phyloP scores from a whole-genome alignment of 208 protist species.

The Polymyxa betae region DNA sequence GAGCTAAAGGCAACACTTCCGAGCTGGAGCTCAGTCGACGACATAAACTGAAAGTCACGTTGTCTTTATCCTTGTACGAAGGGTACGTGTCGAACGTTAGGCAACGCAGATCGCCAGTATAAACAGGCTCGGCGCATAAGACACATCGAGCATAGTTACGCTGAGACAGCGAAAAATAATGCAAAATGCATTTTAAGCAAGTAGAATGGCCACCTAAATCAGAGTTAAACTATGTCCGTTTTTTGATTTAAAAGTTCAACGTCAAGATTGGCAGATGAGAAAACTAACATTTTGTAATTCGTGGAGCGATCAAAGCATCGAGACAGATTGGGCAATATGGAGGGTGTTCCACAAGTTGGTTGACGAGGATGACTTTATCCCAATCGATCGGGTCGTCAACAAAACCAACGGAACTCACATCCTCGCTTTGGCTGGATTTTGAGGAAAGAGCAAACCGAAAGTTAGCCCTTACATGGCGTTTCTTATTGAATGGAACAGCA shows the following conservation, averaged over 20 bases:
- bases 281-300: slow-evolving; percentile 3
- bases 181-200: not conserved
- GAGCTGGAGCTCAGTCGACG: not conserved
- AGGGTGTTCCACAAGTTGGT: not conserved
- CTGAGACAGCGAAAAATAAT: not conserved
- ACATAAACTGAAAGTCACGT: not conserved
- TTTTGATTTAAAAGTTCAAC: too few relatives aligned
- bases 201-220: not conserved
- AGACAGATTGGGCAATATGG: not conserved
- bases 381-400: not conserved
- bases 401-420: not conserved
- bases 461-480: not conserved
- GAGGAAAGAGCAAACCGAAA: not conserved
- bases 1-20: not conserved
- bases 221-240: too few relatives aligned
- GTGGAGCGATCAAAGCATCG: not conserved
- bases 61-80: not conserved
- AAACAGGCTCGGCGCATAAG: not conserved
- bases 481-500: slow-evolving; percentile 5
- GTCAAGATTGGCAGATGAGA: too few relatives aligned
- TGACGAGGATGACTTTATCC: not conserved
- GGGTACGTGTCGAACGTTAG: not conserved
- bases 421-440: not conserved
- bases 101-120: not conserved
- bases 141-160: not conserved